Conservation (phyloP, 345 rosid genomes). For the Rhodamnia argentea region DNA sequence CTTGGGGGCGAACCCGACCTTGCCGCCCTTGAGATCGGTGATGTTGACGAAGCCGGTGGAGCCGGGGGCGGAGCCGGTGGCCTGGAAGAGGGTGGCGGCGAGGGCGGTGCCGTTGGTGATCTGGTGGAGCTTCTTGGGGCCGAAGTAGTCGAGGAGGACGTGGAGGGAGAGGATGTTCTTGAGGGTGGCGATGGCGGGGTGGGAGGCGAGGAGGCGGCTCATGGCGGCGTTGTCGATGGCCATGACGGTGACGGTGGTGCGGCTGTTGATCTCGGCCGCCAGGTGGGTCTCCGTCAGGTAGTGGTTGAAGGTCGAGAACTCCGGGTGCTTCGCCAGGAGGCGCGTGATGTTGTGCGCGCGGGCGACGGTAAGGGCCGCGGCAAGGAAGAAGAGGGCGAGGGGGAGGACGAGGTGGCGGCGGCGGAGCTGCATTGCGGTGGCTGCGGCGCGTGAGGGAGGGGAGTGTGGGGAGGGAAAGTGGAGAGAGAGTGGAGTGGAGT, state of each 20-base stretch:
- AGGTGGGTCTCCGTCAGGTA: conserved; percentile 76
- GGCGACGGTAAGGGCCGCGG: background rate
- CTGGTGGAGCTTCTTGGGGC: conserved; percentile 90
- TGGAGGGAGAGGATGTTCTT: conserved; percentile 91
- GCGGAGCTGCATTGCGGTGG: conserved; percentile 7
- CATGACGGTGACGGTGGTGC: conserved; percentile 77
- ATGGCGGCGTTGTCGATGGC: conserved; percentile 86
- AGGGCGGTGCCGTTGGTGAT: conserved; percentile 84
- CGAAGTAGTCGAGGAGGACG: conserved; percentile 93
- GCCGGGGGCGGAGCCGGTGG: conserved; percentile 85
- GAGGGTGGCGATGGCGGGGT: conserved; percentile 60
- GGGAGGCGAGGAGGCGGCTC: conserved; percentile 43
- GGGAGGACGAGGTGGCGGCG: background rate
- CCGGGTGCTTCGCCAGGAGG: conserved; percentile 63
- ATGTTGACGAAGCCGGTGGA: conserved; percentile 89
- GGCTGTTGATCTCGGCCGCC: conserved; percentile 79
- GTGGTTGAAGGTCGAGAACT: conserved; percentile 86
- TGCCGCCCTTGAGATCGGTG: conserved; percentile 82
- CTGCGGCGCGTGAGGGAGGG: background rate
- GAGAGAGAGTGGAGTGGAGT: background rate
- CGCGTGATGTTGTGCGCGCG: conserved; percentile 79
- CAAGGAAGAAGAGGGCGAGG: conserved; percentile 14
- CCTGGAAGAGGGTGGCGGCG: conserved; percentile 91
- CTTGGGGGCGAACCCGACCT: conserved; percentile 69
- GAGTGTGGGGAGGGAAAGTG: background rate